Evolutionary conservation across 2,329 filamentous ascomycete species (phyloP).

Genomic region (Westerdykella sp.): DNA sequence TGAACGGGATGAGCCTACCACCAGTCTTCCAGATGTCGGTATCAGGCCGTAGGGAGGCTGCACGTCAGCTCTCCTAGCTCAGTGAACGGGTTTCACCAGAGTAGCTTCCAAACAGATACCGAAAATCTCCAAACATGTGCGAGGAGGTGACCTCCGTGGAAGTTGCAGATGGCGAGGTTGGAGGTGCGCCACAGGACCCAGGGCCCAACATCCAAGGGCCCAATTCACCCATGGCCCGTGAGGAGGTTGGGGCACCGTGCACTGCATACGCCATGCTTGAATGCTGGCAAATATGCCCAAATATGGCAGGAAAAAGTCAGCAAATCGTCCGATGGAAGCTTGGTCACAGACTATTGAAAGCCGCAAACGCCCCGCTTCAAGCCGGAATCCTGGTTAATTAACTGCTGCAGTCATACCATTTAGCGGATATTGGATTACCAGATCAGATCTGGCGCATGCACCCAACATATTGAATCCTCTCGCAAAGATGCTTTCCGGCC

Average conservation of each 20-base stretch:
- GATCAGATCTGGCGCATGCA: constrained; percentile 1
- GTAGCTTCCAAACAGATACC: constrained; percentile 3
- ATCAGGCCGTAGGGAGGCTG: not conserved
- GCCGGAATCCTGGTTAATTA: constrained; percentile 31
- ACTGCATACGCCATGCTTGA: constrained; percentile 17
- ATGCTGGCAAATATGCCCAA: constrained; percentile 23
- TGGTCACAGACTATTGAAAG: constrained; percentile 9
- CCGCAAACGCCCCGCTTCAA: constrained; percentile 22
- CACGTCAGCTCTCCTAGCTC: not conserved
- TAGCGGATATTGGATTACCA: constrained; percentile 11
- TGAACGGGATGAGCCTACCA: not conserved
- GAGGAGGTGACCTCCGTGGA: constrained; percentile 3
- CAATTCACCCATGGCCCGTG: constrained; percentile 1
- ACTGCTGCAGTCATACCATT: constrained; percentile 11
- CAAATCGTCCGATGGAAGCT: constrained; percentile 24
- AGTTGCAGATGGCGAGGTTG: not conserved
- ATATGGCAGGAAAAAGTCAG: constrained; percentile 16
- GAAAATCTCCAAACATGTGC: not conserved
- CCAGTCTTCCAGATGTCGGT: not conserved
- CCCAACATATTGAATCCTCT: constrained; percentile 5
- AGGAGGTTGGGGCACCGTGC: constrained; percentile 12
- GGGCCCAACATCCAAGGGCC: not conserved
- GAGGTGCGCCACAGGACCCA: constrained; percentile 1
- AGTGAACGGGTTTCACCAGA: not conserved
- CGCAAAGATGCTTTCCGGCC: constrained; percentile 3